A percentile compares a stretch with the other conserved stretches of the same genome.
Conservation (phyloP, 2,329 filamentous ascomycete genomes). For the Lanzia echinophila region DNA sequence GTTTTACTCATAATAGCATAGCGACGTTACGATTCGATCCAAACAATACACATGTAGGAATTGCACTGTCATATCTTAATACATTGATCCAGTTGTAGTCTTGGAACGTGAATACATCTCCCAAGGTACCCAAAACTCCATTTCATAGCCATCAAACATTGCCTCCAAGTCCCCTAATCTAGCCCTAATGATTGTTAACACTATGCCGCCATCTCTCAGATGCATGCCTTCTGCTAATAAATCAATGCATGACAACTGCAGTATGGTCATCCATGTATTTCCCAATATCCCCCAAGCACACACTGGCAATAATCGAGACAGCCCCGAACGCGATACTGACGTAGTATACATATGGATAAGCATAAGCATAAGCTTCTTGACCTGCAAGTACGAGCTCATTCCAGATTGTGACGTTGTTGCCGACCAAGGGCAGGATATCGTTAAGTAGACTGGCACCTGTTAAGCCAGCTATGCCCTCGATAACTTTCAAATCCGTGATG, state of each 20-base stretch:
- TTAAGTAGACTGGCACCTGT: conserved; percentile 47
- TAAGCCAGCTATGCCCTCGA: conserved; percentile 44
- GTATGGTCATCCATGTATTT: conserved; percentile 53
- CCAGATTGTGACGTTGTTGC: conserved; percentile 42
- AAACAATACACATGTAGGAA: too few species aligned
- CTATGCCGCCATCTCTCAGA: neutral
- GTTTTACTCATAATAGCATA: too few species aligned
- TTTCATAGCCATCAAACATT: too few species aligned
- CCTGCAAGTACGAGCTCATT: conserved; percentile 48
- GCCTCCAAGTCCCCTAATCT: too few species aligned
- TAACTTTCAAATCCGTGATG: conserved; percentile 33
- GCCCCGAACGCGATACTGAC: conserved; percentile 55
- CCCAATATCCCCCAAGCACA: conserved; percentile 52
- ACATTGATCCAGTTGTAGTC: too few species aligned
- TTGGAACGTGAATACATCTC: too few species aligned
- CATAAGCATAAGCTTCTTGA: conserved; percentile 48
- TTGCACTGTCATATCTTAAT: too few species aligned
- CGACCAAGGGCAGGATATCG: conserved; percentile 47
- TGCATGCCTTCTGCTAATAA: neutral
- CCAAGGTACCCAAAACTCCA: too few species aligned
- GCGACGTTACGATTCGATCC: too few species aligned
- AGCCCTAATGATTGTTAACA: too few species aligned
- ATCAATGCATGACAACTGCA: conserved; percentile 34
- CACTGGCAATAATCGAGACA: conserved; percentile 48
- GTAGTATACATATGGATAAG: conserved; percentile 56